A percentile compares a stretch with the other conserved stretches of the same genome.
Conservation (phyloP, 768 basidiomycete genomes). For the Xerocomellus amylosporus region DNA sequence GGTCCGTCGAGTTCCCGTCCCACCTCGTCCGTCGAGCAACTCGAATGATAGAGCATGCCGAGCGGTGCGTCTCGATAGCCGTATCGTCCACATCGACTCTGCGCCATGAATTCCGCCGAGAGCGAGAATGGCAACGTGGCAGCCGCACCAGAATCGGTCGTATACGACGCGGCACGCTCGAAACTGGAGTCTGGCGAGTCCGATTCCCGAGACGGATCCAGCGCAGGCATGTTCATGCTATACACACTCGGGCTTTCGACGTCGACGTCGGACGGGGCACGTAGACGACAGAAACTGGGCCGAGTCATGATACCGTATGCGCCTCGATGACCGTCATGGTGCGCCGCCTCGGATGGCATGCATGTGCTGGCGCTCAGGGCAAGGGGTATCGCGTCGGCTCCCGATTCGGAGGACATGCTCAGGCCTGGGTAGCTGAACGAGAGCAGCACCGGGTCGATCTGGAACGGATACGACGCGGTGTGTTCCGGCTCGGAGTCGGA, state of each 20-base stretch:
- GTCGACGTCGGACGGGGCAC: not conserved
- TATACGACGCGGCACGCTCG: not conserved
- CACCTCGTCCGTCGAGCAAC: constrained; percentile 4
- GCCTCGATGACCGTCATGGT: not conserved
- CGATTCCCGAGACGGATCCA: not conserved
- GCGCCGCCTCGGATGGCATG: not conserved
- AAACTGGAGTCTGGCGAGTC: constrained; percentile 1
- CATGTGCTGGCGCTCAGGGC: no score
- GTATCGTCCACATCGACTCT: not conserved
- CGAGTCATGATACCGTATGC: no score
- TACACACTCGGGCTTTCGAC: not conserved
- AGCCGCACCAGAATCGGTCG: not conserved
- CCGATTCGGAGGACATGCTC: not conserved
- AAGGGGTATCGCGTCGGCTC: not conserved
- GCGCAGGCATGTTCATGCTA: not conserved
- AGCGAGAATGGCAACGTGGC: not conserved
- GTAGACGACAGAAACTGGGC: not conserved
- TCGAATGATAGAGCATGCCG: not conserved
- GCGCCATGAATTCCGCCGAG: not conserved
- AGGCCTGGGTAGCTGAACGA: constrained; percentile 11
- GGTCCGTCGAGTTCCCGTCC: constrained; percentile 4
- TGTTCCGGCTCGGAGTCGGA: not conserved
- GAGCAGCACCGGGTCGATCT: constrained; percentile 31
- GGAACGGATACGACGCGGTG: not conserved
- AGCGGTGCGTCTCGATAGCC: constrained; percentile 3